Conservation (phyloP, 768 basidiomycete species). For the Mycena leptocephala region DNA sequence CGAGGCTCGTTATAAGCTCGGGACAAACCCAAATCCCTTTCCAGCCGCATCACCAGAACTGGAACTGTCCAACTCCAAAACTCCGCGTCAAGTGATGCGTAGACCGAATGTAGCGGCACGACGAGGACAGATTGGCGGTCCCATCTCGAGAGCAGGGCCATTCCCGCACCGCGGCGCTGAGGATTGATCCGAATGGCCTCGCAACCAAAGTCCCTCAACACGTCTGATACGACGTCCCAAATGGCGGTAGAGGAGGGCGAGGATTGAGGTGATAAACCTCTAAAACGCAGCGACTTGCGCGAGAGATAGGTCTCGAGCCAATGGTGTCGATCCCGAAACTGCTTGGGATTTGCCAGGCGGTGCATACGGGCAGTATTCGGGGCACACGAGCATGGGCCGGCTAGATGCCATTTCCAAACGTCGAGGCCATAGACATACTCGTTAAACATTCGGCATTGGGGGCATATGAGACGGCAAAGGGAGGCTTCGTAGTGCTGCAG, state of each 20-base stretch:
- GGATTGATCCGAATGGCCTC: slow-evolving; percentile 43
- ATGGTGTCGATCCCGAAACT: slow-evolving; percentile 59
- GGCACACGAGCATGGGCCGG: slow-evolving; percentile 55
- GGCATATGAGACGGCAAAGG: slow-evolving; percentile 55
- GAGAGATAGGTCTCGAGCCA: slow-evolving; percentile 67
- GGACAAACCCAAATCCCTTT: slow-evolving; percentile 52
- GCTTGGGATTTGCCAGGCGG: slow-evolving; percentile 39
- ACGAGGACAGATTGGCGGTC: slow-evolving; percentile 34
- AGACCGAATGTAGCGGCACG: slow-evolving; percentile 35
- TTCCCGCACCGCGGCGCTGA: slow-evolving; percentile 16
- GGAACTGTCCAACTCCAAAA: slow-evolving; percentile 33
- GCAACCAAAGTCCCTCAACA: slow-evolving; percentile 63
- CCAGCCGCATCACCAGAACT: slow-evolving; percentile 44
- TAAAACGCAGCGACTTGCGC: slow-evolving; percentile 49
- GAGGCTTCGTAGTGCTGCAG: slow-evolving; percentile 59
- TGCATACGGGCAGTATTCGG: slow-evolving; percentile 63
- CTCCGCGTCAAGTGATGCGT: slow-evolving; percentile 26
- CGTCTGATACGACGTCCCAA: slow-evolving; percentile 59
- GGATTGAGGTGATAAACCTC: slow-evolving; percentile 38
- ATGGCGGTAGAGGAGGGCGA: slow-evolving; percentile 48
- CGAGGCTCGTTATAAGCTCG: slow-evolving; percentile 46
- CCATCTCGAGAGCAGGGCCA: slow-evolving; percentile 26
- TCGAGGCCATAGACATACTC: slow-evolving; percentile 54
- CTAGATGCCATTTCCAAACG: slow-evolving; percentile 53
- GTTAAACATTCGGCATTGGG: slow-evolving; percentile 55